Evolutionary conservation across 768 basidiomycete genomes (phyloP), one percentile per base, ranked within the genome.

Genomic region (Termitomyces sp.): DNA sequence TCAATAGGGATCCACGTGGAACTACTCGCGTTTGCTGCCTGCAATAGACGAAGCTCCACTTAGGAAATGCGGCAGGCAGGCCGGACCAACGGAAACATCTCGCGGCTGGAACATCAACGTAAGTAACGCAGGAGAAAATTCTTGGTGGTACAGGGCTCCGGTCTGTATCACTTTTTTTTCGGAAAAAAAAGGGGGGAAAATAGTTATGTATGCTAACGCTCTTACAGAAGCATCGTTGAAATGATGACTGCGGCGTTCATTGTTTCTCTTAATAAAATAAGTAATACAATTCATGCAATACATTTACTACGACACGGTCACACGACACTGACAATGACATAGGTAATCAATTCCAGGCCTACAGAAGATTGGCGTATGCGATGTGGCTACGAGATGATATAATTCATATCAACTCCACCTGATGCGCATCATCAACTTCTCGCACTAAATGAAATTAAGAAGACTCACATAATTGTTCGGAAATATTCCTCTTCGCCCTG

Each of bases 401-500:
- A 40, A 10, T 53, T 53, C 26, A 57, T 20, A 46, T 38, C 35
- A 71, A 64, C 69, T 85, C 79, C 57, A 85, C 84, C 83, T 84
- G 66, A 18, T 40, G 38, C 6, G 18, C 35, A 61, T 68, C 61
- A 58, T 58, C 62, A 53, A 54, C 46, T 53, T 52, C 50, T 51
- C 42, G 59, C 46, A 58, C 54, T 49, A 59, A 56, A 50, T 53
- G 36, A 51, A 61, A 52, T 7, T 30, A 7, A 26, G 24, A 58
- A 54, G 50, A 79, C 90, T 71, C 72, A 92, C 91, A 78, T 92
- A 92, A 73, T 90, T 92, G 71, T 87, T 90, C 28, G 91, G 91
- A 74, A 93, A 93, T 65, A 92, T 90, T 6, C 90, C 90, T 70
- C 83, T 90, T 68, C 69, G 75, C 54, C 89, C 86, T 56, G 71